phyloP scores from a whole-genome alignment of 305 asterid species.

The Rubia balearica region DNA sequence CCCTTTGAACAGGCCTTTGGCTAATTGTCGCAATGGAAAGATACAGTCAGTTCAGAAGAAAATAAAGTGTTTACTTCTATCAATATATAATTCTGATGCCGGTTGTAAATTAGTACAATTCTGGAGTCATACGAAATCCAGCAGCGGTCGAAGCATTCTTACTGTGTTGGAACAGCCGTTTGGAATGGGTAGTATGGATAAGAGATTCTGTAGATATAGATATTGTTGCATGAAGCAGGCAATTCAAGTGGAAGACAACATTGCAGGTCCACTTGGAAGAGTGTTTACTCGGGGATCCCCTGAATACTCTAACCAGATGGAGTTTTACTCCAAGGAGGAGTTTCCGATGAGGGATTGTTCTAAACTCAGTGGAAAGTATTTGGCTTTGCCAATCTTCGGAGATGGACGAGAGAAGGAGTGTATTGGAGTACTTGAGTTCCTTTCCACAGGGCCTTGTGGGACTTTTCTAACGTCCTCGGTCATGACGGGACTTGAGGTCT shows the following conservation, averaged over 20 bases:
- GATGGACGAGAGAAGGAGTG: background rate
- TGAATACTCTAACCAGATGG: constrained; percentile 11
- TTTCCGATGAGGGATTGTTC: constrained; percentile 19
- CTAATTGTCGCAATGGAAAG: too few species aligned
- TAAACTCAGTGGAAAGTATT: background rate
- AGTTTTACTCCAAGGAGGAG: constrained; percentile 20
- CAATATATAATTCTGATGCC: too few species aligned
- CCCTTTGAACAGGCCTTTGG: background rate
- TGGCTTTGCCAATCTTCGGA: background rate
- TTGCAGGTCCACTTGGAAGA: constrained; percentile 5
- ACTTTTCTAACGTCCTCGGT: background rate
- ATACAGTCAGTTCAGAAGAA: too few species aligned
- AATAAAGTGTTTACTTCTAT: too few species aligned
- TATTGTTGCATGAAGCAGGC: background rate
- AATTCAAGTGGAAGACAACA: background rate
- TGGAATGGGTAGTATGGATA: background rate
- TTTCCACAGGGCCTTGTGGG: background rate
- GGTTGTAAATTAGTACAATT: background rate
- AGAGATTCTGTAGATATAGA: background rate
- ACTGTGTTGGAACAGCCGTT: background rate
- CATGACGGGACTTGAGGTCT: background rate
- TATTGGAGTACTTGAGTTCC: background rate
- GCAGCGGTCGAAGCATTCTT: background rate
- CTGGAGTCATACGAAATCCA: background rate
- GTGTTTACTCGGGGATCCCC: background rate